Conservation (phyloP, 2,329 filamentous ascomycete genomes). For the Achaetomium macrosporum region DNA sequence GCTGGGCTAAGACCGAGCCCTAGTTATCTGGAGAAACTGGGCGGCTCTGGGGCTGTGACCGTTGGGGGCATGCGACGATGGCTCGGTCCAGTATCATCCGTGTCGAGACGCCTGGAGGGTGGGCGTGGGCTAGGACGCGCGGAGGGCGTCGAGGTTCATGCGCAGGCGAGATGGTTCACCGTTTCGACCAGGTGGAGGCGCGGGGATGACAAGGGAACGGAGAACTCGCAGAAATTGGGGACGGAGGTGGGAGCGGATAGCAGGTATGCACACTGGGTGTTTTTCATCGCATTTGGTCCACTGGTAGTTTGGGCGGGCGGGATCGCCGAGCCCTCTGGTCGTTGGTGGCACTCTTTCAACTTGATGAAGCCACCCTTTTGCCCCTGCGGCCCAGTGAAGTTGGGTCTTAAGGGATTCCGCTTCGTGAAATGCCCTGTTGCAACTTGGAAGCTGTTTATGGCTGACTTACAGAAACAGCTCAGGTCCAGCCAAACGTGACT, state of each 20-base stretch:
- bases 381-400: not conserved
- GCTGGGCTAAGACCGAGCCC: no score
- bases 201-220: not conserved
- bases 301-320: no score
- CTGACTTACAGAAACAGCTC: not conserved
- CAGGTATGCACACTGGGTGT: slow-evolving; percentile 3
- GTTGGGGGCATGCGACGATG: not conserved
- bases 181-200: not conserved
- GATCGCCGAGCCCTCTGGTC: no score
- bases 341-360: not conserved
- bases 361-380: not conserved
- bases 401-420: not conserved
- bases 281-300: not conserved
- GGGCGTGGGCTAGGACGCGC: not conserved
- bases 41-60: no score
- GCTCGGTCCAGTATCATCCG: not conserved
- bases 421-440: not conserved
- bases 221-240: not conserved
- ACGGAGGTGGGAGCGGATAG: not conserved
- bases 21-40: no score
- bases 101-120: not conserved
- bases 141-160: not conserved
- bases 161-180: slow-evolving; percentile 3
- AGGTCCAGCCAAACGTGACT: not conserved
- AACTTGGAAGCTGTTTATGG: not conserved